Conservation (phyloP, 1,284 basidiomycete species). For the Cutaneotrichosporon arboriforme region DNA sequence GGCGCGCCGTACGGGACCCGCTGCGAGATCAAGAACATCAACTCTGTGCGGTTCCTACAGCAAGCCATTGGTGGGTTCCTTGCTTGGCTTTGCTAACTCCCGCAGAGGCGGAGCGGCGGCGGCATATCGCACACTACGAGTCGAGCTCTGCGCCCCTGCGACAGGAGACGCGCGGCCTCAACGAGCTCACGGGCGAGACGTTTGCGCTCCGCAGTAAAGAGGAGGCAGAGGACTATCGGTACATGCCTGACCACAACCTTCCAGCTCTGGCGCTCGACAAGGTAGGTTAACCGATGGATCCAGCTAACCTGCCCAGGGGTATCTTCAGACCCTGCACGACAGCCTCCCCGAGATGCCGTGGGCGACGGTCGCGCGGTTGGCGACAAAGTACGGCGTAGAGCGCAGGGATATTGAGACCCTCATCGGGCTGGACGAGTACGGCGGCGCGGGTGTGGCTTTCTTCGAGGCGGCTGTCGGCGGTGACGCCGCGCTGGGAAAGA, state of each 20-base stretch:
- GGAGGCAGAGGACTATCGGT: slow-evolving; percentile 90
- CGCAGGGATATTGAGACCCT: slow-evolving; percentile 68
- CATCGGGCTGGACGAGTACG: slow-evolving; percentile 60
- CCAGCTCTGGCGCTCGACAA: slow-evolving; percentile 64
- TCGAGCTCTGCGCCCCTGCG: slow-evolving; percentile 30
- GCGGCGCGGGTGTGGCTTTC: slow-evolving; percentile 58
- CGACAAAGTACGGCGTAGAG: slow-evolving; percentile 55
- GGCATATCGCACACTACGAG: slow-evolving; percentile 42
- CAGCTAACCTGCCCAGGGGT: slow-evolving; percentile 50
- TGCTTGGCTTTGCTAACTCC: slow-evolving; percentile 41
- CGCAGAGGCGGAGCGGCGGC: slow-evolving; percentile 51
- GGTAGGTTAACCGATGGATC: slow-evolving; percentile 17
- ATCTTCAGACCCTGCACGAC: slow-evolving; percentile 56
- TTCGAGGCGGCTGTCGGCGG: slow-evolving; percentile 60
- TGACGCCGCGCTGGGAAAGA: slow-evolving; percentile 50
- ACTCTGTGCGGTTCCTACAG: slow-evolving; percentile 80
- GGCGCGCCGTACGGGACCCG: slow-evolving; percentile 70
- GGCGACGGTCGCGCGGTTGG: slow-evolving; percentile 59
- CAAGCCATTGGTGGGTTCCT: slow-evolving; percentile 69
- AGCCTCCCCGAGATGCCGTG: slow-evolving; percentile 74
- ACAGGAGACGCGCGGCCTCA: slow-evolving; percentile 88
- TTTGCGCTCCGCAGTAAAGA: slow-evolving; percentile 83
- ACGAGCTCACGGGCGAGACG: slow-evolving; percentile 75
- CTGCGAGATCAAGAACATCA: slow-evolving; percentile 96
- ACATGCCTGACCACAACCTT: slow-evolving; percentile 96